phyloP scores from a whole-genome alignment of 495 filamentous ascomycete species.

The Penicillium atrosanguineum region DNA sequence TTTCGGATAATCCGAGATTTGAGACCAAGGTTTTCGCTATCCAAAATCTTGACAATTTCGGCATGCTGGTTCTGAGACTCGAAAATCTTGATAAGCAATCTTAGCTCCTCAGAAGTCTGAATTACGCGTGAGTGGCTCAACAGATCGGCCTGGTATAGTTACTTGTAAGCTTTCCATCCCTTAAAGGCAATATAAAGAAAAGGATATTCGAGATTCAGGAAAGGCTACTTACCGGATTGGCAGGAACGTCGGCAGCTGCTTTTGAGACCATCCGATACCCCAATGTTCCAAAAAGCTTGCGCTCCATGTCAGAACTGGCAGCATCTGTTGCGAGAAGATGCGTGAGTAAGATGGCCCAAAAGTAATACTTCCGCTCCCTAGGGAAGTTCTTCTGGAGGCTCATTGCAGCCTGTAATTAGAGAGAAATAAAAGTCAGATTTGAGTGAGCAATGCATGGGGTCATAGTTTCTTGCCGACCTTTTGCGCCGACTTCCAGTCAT shows the following conservation, averaged over 20 bases:
- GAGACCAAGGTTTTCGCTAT: conserved; percentile 50
- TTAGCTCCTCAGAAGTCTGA: conserved; percentile 52
- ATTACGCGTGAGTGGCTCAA: conserved; percentile 49
- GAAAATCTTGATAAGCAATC: conserved; percentile 53
- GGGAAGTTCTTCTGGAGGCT: conserved; percentile 58
- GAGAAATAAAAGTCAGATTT: conserved; percentile 1
- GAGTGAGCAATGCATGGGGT: not conserved
- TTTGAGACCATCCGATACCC: conserved; percentile 61
- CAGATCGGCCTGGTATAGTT: conserved; percentile 10
- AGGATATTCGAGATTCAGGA: no score
- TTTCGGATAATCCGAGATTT: conserved; percentile 50
- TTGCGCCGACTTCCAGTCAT: conserved; percentile 57
- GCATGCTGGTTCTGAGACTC: conserved; percentile 40
- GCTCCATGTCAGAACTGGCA: conserved; percentile 44
- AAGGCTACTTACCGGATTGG: conserved; percentile 40
- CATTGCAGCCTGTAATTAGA: conserved; percentile 50
- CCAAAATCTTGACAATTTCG: conserved; percentile 51
- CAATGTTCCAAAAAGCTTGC: conserved; percentile 54
- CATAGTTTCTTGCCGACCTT: conserved; percentile 35
- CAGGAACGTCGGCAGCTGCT: conserved; percentile 50
- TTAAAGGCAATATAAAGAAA: not conserved
- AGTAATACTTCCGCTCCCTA: conserved; percentile 53
- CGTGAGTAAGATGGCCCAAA: conserved; percentile 56
- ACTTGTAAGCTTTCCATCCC: not conserved
- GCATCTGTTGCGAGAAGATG: conserved; percentile 39